Conservation (phyloP, 169 alveolate genomes). For the Theileria parva region DNA sequence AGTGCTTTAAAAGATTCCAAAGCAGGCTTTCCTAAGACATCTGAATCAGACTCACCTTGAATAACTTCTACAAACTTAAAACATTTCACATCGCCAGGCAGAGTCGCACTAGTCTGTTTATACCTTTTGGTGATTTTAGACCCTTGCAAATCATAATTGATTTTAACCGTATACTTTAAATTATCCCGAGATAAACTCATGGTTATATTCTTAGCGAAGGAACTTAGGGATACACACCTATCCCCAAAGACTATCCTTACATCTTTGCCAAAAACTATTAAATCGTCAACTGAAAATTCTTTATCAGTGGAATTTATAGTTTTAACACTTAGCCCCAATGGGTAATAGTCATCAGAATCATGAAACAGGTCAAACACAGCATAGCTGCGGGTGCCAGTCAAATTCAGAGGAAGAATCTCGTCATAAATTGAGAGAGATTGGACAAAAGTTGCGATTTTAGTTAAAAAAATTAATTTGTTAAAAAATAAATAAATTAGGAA, state of each 20-base stretch:
- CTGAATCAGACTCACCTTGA: no score
- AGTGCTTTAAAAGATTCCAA: neutral
- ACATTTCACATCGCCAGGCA: neutral
- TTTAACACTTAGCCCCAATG: constrained; percentile 21
- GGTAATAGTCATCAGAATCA: neutral
- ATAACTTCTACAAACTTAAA: neutral
- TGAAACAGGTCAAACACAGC: constrained; percentile 7
- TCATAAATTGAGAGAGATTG: neutral
- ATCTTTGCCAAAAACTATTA: constrained; percentile 20
- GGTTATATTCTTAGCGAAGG: constrained; percentile 48
- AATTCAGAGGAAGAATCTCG: constrained; percentile 1
- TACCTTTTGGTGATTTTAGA: constrained; percentile 4
- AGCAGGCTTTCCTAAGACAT: no score
- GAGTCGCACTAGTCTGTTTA: neutral
- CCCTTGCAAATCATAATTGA: constrained; percentile 52
- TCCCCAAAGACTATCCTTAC: constrained; percentile 33
- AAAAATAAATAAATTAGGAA: neutral
- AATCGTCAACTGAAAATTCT: constrained; percentile 19
- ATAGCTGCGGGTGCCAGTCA: neutral
- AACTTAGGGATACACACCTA: constrained; percentile 32
- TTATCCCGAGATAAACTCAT: constrained; percentile 1
- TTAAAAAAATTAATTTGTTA: neutral
- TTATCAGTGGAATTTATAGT: neutral
- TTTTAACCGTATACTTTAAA: constrained; percentile 1
- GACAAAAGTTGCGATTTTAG: constrained; percentile 1